Evolutionary conservation across 371 early-diverging fungal genomes (phyloP), one percentile per base, ranked within the genome.

Genomic region (Entomophthora muscae): DNA sequence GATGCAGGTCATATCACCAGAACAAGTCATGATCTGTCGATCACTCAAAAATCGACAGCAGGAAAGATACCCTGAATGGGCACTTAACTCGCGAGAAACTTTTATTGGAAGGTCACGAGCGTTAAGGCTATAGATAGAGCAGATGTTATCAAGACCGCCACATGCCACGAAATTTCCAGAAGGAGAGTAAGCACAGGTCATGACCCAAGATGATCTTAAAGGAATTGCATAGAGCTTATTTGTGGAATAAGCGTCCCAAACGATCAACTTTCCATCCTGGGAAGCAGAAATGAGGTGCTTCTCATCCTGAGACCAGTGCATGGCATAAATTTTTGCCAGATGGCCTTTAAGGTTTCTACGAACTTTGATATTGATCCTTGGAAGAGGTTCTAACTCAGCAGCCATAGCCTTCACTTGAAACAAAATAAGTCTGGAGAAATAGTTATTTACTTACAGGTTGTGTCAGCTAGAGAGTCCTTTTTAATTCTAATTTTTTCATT

Each of bases 111-210:
- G 90, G 72, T 93, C 94, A 65, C 87, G 84, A 23, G 92, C 80
- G 66, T 86, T 86, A 32, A 97, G 75, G 71, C 91, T 94, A 76
- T 94, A 98, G 68, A 98, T 87, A 13, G 94, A 92, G 75, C 97
- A 96, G 67, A 95, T 84, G 72, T 98, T 98, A 76, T 98, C 98
- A 32, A 97, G 81, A 70, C 98, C 98, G 68, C 98, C 98, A 70
- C 95, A 98, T 53, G 98, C 98, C n/a, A 98, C 98, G 72, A 86
- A 89, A 72, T 88, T 86, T 21, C 98, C 95, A n/a, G 91, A 90
- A 2, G 97, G 98, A 22, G 95, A 89, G 70, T 94, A 98, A 0
- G 98, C 97, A 69, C 95, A 95, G 31, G 98, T 96, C 98, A 98
- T 98, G 63, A 98, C 98, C 98, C 98, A 98, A 5, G 95, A 93